Base-by-base conservation (phyloP, 768 basidiomycete genomes). In the Omphalotus guepiniiformis region DNA sequence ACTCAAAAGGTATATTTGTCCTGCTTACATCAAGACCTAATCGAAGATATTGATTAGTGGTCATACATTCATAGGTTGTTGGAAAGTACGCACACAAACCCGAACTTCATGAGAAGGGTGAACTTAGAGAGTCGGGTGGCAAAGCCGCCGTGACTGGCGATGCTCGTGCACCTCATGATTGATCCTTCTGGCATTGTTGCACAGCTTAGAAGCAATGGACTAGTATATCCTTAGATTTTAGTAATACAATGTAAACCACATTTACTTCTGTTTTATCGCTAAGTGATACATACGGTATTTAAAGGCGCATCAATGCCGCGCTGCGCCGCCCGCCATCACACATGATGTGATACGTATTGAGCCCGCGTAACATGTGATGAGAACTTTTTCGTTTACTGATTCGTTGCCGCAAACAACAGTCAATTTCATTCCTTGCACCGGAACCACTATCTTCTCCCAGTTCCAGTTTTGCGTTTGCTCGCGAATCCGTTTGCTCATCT, bases 21-120 rank as follows among this genome's bases (percentile, higher is more conserved):
- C 44, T 5, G 11, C 9, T 23, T 2, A 4, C 1, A 0, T 22
- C 15, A 28, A 12, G 3, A 2, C 16, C 6, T 21, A 6, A 36
- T 16, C 34, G 3, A 26, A 1, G 1, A 16, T n/a, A 27, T 40
- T 39, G 42, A 47, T 21, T 3, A 6, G 34, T 2, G 8, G 4
- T 40, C 2, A 22, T 11, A 8, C 26, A 4, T 18, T 18, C 38
- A n/a, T n/a, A 80, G 79, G 62, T 80, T 34, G 53, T 73, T 23
- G 79, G 80, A 6, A 82, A 82, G 58, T 45, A 66, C 28, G 63
- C 64, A 12, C 45, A 69, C 18, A 79, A 82, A 8, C 59, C 69
- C 0, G 79, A 73, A 6, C 42, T 77, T 60, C 74, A 78, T 42
- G 80, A 80, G 62, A 76, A 68, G 56, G 83, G 82, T 13, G 74